A percentile compares a stretch with the other conserved stretches of the same genome.
Conservation (phyloP, 176 grass and related monocot species). For the Panicum miliaceum region DNA sequence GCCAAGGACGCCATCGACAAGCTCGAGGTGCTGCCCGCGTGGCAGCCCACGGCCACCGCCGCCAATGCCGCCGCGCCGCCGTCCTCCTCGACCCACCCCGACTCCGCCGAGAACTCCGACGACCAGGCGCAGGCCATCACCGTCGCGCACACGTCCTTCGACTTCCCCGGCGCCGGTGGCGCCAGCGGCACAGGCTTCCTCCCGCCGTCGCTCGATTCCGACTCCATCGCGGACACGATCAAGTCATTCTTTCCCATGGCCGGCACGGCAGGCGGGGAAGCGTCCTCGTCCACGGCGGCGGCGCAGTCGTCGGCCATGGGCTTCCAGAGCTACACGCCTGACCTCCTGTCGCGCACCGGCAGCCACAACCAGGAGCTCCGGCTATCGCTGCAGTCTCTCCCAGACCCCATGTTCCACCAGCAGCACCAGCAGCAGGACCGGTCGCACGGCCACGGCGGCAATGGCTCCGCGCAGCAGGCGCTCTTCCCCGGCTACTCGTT, state of each 20-base stretch:
- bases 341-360: slow-evolving; percentile 71
- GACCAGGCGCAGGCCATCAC: slow-evolving; percentile 68
- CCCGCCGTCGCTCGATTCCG: slow-evolving; percentile 82
- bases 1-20: slow-evolving; percentile 90
- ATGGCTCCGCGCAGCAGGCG: slow-evolving; percentile 44
- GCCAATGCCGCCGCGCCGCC: slow-evolving; percentile 48
- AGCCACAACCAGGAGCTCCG: slow-evolving; percentile 84
- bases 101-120: slow-evolving; percentile 55
- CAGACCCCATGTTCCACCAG: slow-evolving; percentile 72
- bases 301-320: slow-evolving; percentile 64
- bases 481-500: slow-evolving; percentile 63
- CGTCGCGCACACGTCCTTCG: slow-evolving; percentile 54
- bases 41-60: slow-evolving; percentile 59
- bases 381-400: slow-evolving; percentile 84
- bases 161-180: slow-evolving; percentile 42
- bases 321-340: slow-evolving; percentile 72
- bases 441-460: slow-evolving; percentile 51
- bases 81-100: slow-evolving; percentile 46
- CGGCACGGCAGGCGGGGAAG: slow-evolving; percentile 42
- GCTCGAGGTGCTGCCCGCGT: slow-evolving; percentile 76
- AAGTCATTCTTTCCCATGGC: slow-evolving; percentile 94
- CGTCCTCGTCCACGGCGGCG: slow-evolving; percentile 50
- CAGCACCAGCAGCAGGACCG: slow-evolving; percentile 48
- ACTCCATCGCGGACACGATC: slow-evolving; percentile 96
- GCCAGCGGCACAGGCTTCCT: slow-evolving; percentile 56